Evolutionary conservation across 2,329 filamentous ascomycete genomes (phyloP).

Genomic region (Xylaria sp.): DNA sequence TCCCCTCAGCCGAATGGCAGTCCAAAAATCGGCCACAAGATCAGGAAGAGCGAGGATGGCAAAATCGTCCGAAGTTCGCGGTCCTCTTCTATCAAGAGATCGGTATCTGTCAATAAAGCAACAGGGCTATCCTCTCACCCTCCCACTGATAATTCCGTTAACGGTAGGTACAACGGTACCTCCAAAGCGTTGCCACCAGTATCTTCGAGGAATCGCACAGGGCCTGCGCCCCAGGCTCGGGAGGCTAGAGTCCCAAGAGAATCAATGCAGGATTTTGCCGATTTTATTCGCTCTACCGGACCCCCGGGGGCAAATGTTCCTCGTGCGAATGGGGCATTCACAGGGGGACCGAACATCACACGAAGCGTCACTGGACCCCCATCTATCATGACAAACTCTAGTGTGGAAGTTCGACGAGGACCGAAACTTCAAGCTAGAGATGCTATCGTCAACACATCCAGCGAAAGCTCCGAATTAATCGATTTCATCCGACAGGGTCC

Average conservation of each 20-base stretch:
- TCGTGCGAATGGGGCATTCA: conserved; percentile 40
- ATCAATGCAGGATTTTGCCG: conserved; percentile 83
- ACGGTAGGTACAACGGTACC: conserved; percentile 44
- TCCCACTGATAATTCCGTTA: conserved; percentile 44
- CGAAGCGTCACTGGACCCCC: conserved; percentile 51
- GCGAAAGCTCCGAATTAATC: conserved; percentile 85
- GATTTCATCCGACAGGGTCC: conserved; percentile 95
- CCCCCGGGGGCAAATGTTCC: conserved; percentile 60
- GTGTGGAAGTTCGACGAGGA: conserved; percentile 53
- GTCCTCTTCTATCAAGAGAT: conserved; percentile 56
- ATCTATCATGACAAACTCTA: conserved; percentile 49
- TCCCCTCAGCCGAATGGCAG: conserved; percentile 55
- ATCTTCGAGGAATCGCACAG: conserved; percentile 50
- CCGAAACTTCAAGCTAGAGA: conserved; percentile 76
- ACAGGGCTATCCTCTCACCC: conserved; percentile 54
- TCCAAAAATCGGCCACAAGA: conserved; percentile 55
- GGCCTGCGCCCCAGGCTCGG: conserved; percentile 61
- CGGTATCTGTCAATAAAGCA: conserved; percentile 56
- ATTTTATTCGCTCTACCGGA: conserved; percentile 88
- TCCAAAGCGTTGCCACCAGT: conserved; percentile 49
- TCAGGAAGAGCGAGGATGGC: conserved; percentile 60
- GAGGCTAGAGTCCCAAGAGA: conserved; percentile 78
- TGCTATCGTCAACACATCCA: conserved; percentile 68
- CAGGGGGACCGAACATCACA: conserved; percentile 40
- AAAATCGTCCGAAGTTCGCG: conserved; percentile 54